phyloP scores from a whole-genome alignment of 139 green algal species.

The Haematococcus sp. region DNA sequence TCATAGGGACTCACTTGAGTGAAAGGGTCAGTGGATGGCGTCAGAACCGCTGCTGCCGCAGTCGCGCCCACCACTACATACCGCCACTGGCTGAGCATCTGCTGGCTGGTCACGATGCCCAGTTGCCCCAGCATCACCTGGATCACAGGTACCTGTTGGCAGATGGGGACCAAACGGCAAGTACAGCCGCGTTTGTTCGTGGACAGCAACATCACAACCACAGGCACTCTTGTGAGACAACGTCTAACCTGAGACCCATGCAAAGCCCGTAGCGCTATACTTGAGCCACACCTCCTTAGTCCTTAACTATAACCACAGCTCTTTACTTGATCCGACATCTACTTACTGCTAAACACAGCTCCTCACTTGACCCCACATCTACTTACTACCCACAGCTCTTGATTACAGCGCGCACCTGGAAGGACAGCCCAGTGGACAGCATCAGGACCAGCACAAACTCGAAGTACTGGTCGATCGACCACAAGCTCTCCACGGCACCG shows the following conservation, averaged over 20 bases:
- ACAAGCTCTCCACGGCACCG: conserved; percentile 95
- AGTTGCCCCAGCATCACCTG: conserved; percentile 95
- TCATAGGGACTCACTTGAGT: no score
- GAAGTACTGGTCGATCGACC: conserved; percentile 99
- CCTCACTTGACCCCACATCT: no score
- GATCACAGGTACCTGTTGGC: conserved; percentile 91
- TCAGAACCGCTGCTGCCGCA: conserved; percentile 93
- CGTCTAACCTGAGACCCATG: no score
- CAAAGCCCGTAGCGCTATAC: no score
- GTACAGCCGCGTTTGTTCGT: no score
- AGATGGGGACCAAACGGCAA: not conserved
- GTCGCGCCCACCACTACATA: conserved; percentile 96
- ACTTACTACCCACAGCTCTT: not conserved
- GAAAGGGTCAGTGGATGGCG: conserved; percentile 97
- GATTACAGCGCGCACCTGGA: conserved; percentile 72
- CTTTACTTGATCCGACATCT: no score
- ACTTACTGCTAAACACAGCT: no score
- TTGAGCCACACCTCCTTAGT: no score
- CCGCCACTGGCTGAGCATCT: conserved; percentile 95
- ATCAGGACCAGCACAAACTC: conserved; percentile 98
- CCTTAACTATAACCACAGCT: no score
- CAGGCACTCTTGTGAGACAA: no score
- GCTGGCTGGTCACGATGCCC: conserved; percentile 80
- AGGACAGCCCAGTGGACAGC: conserved; percentile 92
- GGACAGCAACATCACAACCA: no score